Conservation (phyloP, 768 basidiomycete species). For the Boletus subparvulus region DNA sequence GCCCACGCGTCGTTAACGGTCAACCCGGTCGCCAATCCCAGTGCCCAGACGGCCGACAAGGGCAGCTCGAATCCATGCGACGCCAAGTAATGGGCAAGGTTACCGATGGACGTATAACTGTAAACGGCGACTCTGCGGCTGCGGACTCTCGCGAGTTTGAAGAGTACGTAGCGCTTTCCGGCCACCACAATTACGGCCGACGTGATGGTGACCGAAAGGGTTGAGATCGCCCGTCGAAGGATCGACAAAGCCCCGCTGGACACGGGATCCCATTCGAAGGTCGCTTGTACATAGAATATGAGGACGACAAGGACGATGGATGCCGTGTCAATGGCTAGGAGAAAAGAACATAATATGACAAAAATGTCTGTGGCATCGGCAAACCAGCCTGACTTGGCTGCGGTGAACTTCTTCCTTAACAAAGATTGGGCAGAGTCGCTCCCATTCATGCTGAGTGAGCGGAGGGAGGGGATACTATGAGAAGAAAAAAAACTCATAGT, state of each 20-base stretch:
- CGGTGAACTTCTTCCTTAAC: background rate
- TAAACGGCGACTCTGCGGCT: constrained; percentile 14
- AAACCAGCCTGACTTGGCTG: background rate
- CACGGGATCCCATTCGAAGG: fast-evolving
- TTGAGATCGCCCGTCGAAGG: constrained; percentile 9
- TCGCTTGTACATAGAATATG: background rate
- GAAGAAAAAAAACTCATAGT: background rate
- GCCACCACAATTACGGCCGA: constrained; percentile 16
- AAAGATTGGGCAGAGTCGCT: background rate
- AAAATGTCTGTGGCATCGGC: constrained; percentile 9
- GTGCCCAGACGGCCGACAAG: constrained; percentile 9
- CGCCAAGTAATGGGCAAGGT: constrained; percentile 5
- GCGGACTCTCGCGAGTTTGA: constrained; percentile 6
- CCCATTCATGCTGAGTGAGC: background rate
- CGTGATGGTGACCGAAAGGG: constrained; percentile 12
- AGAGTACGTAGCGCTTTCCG: constrained; percentile 18
- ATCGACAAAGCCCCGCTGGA: background rate
- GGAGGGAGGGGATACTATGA: background rate
- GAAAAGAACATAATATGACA: constrained; percentile 5
- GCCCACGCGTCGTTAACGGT: constrained; percentile 10
- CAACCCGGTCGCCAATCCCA: constrained; percentile 14
- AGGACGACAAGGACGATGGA: constrained; percentile 9
- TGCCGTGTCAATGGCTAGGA: background rate
- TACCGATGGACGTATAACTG: constrained; percentile 10
- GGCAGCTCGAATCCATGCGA: constrained; percentile 7